Base-by-base conservation (phyloP, 164 flowering plant species). In the Kingdonia uniflora region DNA sequence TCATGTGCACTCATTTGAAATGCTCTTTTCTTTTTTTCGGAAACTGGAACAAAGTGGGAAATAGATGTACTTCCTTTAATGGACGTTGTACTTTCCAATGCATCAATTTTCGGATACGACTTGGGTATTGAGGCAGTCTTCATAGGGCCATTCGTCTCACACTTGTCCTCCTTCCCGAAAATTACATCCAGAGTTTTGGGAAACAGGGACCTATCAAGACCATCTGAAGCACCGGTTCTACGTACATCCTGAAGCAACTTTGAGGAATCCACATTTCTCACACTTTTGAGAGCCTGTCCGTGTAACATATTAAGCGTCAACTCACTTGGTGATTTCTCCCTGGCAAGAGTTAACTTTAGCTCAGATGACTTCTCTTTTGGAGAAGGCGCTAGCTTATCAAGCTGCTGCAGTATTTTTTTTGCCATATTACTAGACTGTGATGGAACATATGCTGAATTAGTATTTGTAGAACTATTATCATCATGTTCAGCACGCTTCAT, bases 1-100 rank as follows among this genome's bases (percentile, higher is more conserved):
- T 94, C 97, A 65, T 76, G 83, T 20, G 95, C 97, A 73, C 82
- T 82, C 87, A 94, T 94, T 67, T 73, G 76, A 68, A 87, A 94
- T 20, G 76, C 80, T 19, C 69, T 71, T 52, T 71, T 82, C 62
- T 58, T 78, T 55, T 55, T 74, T 29, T 68, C 38, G 25, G 65
- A 65, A 46, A 64, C 51, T 37, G 54, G 23, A 39, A n/a, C 58
- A 56, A 59, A 49, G 20, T 52, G 51, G 13, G 42, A 13, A 56
- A 54, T 38, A 49, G 70, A 40, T 10, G n/a, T 19, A 25, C 29
- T 33, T 56, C 59, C 62, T 59, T 68, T 66, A 11, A 40, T 25
- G 1, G 59, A 38, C 16, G 8, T 51, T 38, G 60, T 35, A 35
- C 60, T 22, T 42, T 52, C 66, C 11, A 39, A 51, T 26, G 58